Evolutionary conservation across 768 basidiomycete genomes (phyloP).

Genomic region (Amyloporia xantha): DNA sequence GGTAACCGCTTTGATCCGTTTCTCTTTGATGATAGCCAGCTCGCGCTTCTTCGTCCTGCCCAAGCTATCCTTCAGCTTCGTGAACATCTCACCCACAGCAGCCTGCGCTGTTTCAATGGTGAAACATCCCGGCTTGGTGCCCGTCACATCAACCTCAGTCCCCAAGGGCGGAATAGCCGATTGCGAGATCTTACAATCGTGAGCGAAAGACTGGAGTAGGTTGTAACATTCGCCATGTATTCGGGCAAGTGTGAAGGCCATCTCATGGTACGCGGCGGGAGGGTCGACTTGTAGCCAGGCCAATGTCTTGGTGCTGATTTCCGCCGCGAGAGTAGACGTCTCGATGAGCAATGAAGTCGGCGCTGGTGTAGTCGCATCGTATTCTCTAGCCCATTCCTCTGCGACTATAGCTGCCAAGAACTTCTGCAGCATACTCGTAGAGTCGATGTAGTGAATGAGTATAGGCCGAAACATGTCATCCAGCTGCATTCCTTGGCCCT

Average conservation of each 20-base stretch:
- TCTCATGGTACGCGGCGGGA: slow-evolving; percentile 85
- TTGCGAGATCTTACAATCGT: slow-evolving; percentile 82
- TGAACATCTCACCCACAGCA: slow-evolving; percentile 66
- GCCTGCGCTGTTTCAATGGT: slow-evolving; percentile 71
- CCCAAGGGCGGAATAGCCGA: slow-evolving; percentile 77
- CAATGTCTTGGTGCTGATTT: slow-evolving; percentile 64
- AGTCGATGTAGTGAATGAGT: slow-evolving; percentile 73
- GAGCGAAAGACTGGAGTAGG: slow-evolving; percentile 74
- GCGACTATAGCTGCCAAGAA: slow-evolving; percentile 79
- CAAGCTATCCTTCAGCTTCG: slow-evolving; percentile 65
- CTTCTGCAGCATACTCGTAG: slow-evolving; percentile 88
- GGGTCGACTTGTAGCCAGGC: slow-evolving; percentile 67
- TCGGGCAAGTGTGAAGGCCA: slow-evolving; percentile 72
- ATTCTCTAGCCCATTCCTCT: slow-evolving; percentile 83
- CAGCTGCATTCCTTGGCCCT: slow-evolving; percentile 30
- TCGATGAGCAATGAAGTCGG: slow-evolving; percentile 42
- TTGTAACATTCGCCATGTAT: slow-evolving; percentile 75
- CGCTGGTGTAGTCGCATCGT: slow-evolving; percentile 29
- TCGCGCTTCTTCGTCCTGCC: slow-evolving; percentile 77
- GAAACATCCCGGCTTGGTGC: slow-evolving; percentile 59
- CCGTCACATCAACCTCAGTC: slow-evolving; percentile 68
- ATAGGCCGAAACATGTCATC: slow-evolving; percentile 72
- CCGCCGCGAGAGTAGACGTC: slow-evolving; percentile 50
- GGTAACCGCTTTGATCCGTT: slow-evolving; percentile 56
- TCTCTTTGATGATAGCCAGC: slow-evolving; percentile 66